These are phyloP conservation scores for Talaromyces verruculosus DNA, from an alignment of 2,329 filamentous ascomycete genomes.

Conservation along the genomic window DNA sequence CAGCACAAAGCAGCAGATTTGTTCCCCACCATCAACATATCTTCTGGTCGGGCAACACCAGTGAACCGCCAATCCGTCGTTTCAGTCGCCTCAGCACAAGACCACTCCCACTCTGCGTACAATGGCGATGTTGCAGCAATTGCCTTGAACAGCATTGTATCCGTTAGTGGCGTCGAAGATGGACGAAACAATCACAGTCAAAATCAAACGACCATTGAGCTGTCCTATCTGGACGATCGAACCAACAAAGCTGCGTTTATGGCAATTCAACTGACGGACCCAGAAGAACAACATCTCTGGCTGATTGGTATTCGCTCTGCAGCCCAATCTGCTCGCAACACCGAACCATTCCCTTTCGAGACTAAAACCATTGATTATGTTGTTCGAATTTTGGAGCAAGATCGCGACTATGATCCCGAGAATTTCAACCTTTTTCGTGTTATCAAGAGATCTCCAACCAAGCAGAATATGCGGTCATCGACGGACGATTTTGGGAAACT, in stretches of 20 bases:
- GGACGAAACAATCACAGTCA: conserved; percentile 50
- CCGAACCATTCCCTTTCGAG: conserved; percentile 56
- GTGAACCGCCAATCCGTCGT: conserved; percentile 57
- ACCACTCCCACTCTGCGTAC: conserved; percentile 59
- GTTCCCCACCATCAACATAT: conserved; percentile 55
- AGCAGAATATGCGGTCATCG: conserved; percentile 57
- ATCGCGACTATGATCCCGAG: conserved; percentile 66
- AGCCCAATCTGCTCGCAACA: conserved; percentile 55
- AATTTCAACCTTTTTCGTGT: conserved; percentile 69
- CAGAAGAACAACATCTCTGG: conserved; percentile 66
- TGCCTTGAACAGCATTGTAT: conserved; percentile 65
- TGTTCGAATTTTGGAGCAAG: conserved; percentile 61
- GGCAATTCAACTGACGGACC: conserved; percentile 63
- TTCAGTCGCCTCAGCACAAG: conserved; percentile 62
- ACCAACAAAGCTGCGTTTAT: conserved; percentile 60
- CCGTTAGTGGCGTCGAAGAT: conserved; percentile 66
- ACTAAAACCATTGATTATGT: conserved; percentile 62
- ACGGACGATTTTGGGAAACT: conserved; percentile 67
- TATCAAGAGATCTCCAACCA: conserved; percentile 61
- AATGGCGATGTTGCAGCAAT: conserved; percentile 57
- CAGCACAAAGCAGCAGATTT: conserved; percentile 64
- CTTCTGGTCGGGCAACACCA: conserved; percentile 43
- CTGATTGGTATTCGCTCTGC: conserved; percentile 61
- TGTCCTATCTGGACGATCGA: conserved; percentile 67
- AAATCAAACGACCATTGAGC: conserved; percentile 63